Evolutionary conservation across 768 basidiomycete species (phyloP), one percentile per base, ranked within the genome.

Genomic region (Hirschioporus abietinus): DNA sequence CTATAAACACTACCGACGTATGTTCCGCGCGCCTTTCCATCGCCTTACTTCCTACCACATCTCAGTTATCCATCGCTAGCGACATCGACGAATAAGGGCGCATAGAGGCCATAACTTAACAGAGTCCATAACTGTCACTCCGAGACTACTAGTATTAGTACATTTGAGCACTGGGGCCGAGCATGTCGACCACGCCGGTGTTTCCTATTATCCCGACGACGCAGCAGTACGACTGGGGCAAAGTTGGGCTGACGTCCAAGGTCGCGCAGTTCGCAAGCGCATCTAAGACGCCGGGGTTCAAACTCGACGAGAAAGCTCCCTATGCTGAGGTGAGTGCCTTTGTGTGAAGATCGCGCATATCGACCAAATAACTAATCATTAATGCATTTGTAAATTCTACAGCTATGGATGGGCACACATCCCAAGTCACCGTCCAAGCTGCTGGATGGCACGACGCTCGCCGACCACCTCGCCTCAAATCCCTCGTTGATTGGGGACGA

Each of bases 391-490:
- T 57, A 71, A 64, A 42, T 26, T 35, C 36, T 17, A 65, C 74
- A 98, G 95, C 81, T 99, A 59, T 99, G 97, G 97, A 99, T 99
- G 96, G 97, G 97, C 10, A 99, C 97, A 0, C 97, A 99, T 72
- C 84, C 92, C 1, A 91, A 81, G 36, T 83, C 88, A 8, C 90
- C 90, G 0, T 89, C 90, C 7, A 77, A 76, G 7, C 74, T 86
- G 23, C 70, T 79, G 30, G 67, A 70, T 20, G 83, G 84, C 18
- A 84, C 86, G 10, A 72, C 77, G 24, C 87, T 87, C 68, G 86
- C 83, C 2, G 79, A 86, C 23, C 77, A 92, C 73, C 83, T 99
- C 68, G 80, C 84, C 23, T 77, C 81, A 4, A 81, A 92, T 74
- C 88, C 90, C 27, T 78, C 83, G 62, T 84, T 95, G 66, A 86